These are phyloP conservation scores for Zygosaccharomyces pseudobailii DNA, from an alignment of 1,139 yeast species.

Conservation along the genomic window DNA sequence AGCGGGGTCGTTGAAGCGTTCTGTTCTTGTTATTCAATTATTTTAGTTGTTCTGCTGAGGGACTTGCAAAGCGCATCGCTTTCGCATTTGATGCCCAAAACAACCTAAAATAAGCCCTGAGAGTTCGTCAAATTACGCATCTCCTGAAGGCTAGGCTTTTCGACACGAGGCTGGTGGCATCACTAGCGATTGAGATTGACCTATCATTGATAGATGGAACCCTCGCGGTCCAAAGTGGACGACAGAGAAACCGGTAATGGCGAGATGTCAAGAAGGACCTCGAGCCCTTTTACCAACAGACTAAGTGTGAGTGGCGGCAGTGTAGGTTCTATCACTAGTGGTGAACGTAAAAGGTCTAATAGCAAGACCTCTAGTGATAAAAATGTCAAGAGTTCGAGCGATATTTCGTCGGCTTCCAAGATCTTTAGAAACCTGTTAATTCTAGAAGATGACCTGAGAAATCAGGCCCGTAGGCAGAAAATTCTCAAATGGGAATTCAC, in stretches of 20 bases:
- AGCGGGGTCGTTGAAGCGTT: not conserved
- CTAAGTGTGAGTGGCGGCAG: conserved; percentile 6
- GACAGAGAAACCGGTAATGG: conserved; percentile 2
- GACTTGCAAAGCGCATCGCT: conserved; percentile 7
- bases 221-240: conserved; percentile 8
- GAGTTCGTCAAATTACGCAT: not conserved
- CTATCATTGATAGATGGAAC: conserved; percentile 3
- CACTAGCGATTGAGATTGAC: not conserved
- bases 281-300: not conserved
- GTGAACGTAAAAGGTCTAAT: conserved; percentile 24
- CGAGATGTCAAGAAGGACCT: conserved; percentile 4
- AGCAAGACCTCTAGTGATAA: conserved; percentile 32
- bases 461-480: conserved; percentile 71
- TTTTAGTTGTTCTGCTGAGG: not conserved
- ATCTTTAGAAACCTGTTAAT: conserved; percentile 75
- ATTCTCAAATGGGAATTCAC: conserved; percentile 68
- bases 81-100: not conserved
- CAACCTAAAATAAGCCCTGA: not conserved
- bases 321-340: conserved; percentile 3
- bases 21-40: not conserved
- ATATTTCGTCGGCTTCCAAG: conserved; percentile 56
- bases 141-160: not conserved
- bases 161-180: not conserved
- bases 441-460: conserved; percentile 77
- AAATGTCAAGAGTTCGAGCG: conserved; percentile 32